Evolutionary conservation across 331 rosid species (phyloP), one percentile per base, ranked within the genome.

Genomic region (Rosa hybrid): DNA sequence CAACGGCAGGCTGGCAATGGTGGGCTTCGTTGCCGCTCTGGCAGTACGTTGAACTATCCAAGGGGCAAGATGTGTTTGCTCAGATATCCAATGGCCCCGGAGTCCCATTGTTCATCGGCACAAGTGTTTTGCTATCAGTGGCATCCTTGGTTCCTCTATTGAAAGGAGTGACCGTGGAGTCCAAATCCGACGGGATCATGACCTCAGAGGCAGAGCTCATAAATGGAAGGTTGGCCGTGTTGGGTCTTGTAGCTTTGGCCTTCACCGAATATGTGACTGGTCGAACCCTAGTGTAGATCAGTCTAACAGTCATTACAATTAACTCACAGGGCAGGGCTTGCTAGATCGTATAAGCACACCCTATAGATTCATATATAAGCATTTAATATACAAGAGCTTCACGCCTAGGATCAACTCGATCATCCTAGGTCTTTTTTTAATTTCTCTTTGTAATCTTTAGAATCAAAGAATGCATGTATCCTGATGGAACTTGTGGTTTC

Each of bases 211-310:
- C 97, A 0, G 94, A 94, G 86, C 12, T 91, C 1, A 91, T 94
- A 97, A 94, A 94, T 74, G 97, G 97, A 12, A 85, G 97, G 53
- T 41, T 89, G 23, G 98, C 98, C 5, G 92, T 91, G 98, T 78
- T 94, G 78, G 98, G 97, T 18, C 65, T 94, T 12, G 67, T 94
- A 14, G 97, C 98, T 0, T 70, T 94, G 8, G 98, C 98, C 14
- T 76, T 90, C 34, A 92, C 95, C 0, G 94, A 94, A 73, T 92
- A 72, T 71, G 87, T 94, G 0, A 94, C 89, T 77, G 98, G 97
- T 1, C 4, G 39, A 34, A 84, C 91, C 77, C 85, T 92, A 27
- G 88, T 90, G n/a, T 53, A 49, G 54, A 49, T 12, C 14, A 34
- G 34, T 30, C 34, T 30, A 0, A 30, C 34, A 30, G 34, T 30